phyloP scores from a whole-genome alignment of 371 early-diverging fungal genomes.

The Parasitella parasitica region DNA sequence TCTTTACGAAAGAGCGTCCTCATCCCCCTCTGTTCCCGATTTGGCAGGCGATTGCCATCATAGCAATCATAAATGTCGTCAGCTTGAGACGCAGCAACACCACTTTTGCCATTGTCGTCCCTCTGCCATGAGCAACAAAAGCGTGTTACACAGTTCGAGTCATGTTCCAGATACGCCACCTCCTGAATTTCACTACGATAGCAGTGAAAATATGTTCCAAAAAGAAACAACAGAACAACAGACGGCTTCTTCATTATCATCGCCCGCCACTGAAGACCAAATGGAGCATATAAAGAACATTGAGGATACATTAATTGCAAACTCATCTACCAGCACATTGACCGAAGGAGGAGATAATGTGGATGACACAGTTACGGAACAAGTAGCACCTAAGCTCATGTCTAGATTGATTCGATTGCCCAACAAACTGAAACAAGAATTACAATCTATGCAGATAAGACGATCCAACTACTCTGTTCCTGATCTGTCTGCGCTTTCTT shows the following conservation, averaged over 20 bases:
- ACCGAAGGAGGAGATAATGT: background rate
- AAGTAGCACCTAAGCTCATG: background rate
- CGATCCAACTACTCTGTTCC: slow-evolving; percentile 25
- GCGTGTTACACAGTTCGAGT: background rate
- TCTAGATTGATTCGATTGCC: slow-evolving; percentile 4
- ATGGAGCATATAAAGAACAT: too few species aligned
- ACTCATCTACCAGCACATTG: slow-evolving; percentile 13
- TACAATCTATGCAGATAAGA: slow-evolving; percentile 16
- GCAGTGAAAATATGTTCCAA: background rate
- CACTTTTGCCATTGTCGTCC: background rate
- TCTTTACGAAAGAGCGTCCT: background rate
- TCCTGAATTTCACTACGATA: slow-evolving; percentile 1
- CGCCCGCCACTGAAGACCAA: too few species aligned
- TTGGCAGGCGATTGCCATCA: background rate
- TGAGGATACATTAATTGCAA: background rate
- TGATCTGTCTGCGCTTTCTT: slow-evolving; percentile 4
- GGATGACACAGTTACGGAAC: background rate
- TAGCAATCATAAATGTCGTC: background rate
- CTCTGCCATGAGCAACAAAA: background rate
- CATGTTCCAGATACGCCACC: slow-evolving; percentile 8
- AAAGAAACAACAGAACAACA: background rate
- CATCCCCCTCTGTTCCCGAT: background rate
- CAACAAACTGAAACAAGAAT: slow-evolving; percentile 16
- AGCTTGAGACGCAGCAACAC: background rate
- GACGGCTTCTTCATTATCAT: background rate